phyloP scores from a whole-genome alignment of 352 stramenopile genomes.

The Peronospora farinosa region DNA sequence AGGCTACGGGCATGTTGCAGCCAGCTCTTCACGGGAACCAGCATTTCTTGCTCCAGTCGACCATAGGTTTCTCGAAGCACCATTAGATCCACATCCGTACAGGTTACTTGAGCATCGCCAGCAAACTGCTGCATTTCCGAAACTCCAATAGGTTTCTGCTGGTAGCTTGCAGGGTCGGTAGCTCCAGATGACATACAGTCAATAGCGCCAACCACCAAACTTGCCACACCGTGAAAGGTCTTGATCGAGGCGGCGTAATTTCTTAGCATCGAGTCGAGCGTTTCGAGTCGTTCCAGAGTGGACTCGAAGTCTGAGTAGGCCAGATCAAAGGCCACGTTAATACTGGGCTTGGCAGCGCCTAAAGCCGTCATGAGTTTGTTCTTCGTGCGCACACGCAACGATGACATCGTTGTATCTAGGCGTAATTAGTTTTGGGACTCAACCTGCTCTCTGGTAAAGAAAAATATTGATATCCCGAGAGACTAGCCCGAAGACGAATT shows the following conservation, averaged over 20 bases:
- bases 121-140: conserved; percentile 61
- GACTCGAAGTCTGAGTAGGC: conserved; percentile 57
- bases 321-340: conserved; percentile 70
- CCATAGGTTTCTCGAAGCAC: conserved; percentile 43
- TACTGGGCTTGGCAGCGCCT: conserved; percentile 65
- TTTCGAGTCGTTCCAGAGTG: conserved; percentile 37
- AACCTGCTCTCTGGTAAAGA: conserved; percentile 1
- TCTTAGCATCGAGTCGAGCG: conserved; percentile 46
- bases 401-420: conserved; percentile 46
- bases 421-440: background rate
- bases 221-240: conserved; percentile 49
- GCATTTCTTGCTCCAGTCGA: conserved; percentile 55
- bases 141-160: conserved; percentile 27
- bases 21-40: conserved; percentile 55
- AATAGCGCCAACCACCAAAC: conserved; percentile 48
- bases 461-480: conserved; percentile 5
- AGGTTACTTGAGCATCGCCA: conserved; percentile 50
- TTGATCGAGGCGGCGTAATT: conserved; percentile 55
- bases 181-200: conserved; percentile 37
- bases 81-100: conserved; percentile 52
- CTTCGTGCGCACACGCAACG: conserved; percentile 58
- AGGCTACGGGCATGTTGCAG: conserved; percentile 37
- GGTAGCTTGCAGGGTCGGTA: conserved; percentile 14
- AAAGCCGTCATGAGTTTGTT: conserved; percentile 75
- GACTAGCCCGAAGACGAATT: conserved; percentile 6